Percentiles rank a stretch among this genome's conserved stretches.
Conservation (phyloP, 257 asterid species). For the Solanum chilense region DNA sequence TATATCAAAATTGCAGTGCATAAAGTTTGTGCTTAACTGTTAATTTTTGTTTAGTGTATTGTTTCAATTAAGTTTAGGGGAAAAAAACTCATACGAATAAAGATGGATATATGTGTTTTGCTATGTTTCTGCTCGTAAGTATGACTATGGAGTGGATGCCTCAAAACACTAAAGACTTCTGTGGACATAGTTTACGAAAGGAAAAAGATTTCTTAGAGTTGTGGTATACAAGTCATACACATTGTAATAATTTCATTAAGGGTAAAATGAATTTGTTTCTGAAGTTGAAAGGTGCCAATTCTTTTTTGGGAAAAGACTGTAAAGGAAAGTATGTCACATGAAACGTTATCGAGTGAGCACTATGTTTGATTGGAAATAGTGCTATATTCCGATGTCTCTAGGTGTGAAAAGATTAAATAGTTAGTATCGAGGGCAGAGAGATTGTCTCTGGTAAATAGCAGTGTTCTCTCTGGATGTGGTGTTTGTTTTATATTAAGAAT, state of each 20-base stretch:
- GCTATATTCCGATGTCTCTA: neutral
- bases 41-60: neutral
- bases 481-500: neutral
- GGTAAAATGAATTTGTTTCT: neutral
- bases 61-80: neutral
- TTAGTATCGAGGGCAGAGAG: neutral
- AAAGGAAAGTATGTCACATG: neutral
- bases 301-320: neutral
- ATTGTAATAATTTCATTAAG: neutral
- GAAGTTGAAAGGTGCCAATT: neutral
- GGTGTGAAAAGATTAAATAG: neutral
- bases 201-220: neutral
- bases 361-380: neutral
- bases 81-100: neutral
- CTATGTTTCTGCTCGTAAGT: neutral
- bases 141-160: neutral
- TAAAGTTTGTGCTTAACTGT: neutral
- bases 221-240: neutral
- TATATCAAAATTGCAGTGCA: neutral
- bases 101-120: neutral
- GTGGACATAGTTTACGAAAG: neutral
- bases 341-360: neutral
- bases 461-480: neutral
- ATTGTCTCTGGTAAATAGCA: neutral
- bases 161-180: neutral